Base-by-base conservation (phyloP, 345 rosid species). In the Geranium brycei region DNA sequence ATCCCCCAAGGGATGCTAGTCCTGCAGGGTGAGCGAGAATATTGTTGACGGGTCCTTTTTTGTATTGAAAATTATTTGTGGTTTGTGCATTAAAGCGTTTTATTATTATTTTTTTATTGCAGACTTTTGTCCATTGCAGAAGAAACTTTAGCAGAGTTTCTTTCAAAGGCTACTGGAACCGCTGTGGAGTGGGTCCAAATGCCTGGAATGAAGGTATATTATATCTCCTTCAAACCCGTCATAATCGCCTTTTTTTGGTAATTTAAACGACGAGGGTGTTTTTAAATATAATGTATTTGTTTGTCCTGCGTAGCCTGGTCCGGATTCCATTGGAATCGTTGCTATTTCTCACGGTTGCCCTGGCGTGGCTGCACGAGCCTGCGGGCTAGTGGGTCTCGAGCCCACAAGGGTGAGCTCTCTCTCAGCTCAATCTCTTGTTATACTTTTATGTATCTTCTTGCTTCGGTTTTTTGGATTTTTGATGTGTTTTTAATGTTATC, bases 321-420 rank as follows among this genome's bases (percentile, higher is more conserved):
- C 99, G 97, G 97, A 95, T 95, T 95, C 99, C 97, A 85, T 88
- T 83, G 97, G 99, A 95, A 95, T 95, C 96, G 76, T 95, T 77
- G 91, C 97, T 83, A 95, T 95, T 88, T 95, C 99, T 80, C 95
- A 95, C 85, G 95, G 96, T 95, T 84, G 97, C 85, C 28, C 93
- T 82, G 99, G 99, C 61, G 97, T 95, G 85, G 99, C 97, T 81
- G 99, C 99, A 80, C 95, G 99, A 68, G 99, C 99, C 74, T 95
- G 99, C 15, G 99, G 99, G 86, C 92, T 95, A 57, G 99, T 95
- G 74, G 96, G 99, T 81, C 89, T 95, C 19, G 99, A 95, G 70
- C 97, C 99, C 75, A 88, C 99, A 55, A 87, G 97, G 90, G 99
- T 95, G 81, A 63, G 91, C 74, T 1, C 53, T 65, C n/a, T 28